Evolutionary conservation across 2,329 filamentous ascomycete genomes (phyloP), one percentile per base, ranked within the genome.

Genomic region (Curvularia eragrostidis): DNA sequence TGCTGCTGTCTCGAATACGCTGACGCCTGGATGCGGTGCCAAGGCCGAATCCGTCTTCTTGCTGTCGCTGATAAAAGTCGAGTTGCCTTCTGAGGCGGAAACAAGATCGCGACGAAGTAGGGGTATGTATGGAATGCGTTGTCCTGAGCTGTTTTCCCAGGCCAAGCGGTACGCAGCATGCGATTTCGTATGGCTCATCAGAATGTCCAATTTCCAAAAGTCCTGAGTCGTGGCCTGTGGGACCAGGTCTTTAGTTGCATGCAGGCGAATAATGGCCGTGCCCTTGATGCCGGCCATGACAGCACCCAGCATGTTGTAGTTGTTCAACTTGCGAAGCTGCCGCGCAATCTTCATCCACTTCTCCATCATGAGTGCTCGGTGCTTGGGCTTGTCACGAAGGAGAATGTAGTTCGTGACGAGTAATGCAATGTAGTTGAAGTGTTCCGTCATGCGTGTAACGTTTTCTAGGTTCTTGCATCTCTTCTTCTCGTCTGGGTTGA

Each of bases 251-350:
- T 90, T 84, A 0, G 95, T 98, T 67, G 93, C 90, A 0, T 85
- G 81, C 1, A 99, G 85, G 18, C 95, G 89, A 72, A 95, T 90
- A 26, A 99, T 89, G 0, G 93, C 88, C 2, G 91, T 91, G 58
- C 91, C 90, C 73, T 96, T 96, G 70, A 99, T 90, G 8, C 94
- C 95, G 6, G 95, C 94, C 56, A 99, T 85, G 34, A 99, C 87
- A 7, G 95, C 94, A n/a, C 93, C 94, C 1, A 99, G 82, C 0
- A 93, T 91, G 74, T 98, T 98, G 82, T 98, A 99, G 77, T 99
- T 98, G 81, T 98, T 97, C 61, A 97, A 80, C 71, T 93, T 89
- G 38, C 95, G 90, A 48, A 99, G 82, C 79, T 93, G 94, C 70
- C 79, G 76, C 34, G 94, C 93, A 67, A 99, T 88, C 50, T 85